Percentiles rank a stretch among this genome's conserved stretches.
phyloP scores from a whole-genome alignment of 495 filamentous ascomycete genomes.

The Xylaria telfairii region DNA sequence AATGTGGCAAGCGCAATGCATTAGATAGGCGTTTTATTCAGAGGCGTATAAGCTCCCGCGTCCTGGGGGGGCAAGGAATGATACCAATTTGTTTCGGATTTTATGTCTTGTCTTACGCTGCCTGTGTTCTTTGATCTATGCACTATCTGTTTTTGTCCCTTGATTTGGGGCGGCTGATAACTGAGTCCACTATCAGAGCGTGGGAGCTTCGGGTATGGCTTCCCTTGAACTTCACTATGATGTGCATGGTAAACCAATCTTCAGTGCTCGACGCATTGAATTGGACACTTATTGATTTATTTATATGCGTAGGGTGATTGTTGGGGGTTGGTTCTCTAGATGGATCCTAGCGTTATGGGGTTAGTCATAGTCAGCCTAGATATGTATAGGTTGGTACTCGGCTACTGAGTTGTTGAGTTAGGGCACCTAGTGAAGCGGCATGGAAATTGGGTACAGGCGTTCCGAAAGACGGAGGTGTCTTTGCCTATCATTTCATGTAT shows the following conservation, averaged over 20 bases:
- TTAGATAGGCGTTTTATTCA: slow-evolving; percentile 39
- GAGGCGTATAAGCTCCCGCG: background rate
- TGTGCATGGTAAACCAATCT: background rate
- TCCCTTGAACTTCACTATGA: background rate
- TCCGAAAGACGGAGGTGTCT: background rate
- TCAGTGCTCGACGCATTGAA: background rate
- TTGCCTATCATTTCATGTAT: too few species aligned
- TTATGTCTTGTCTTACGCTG: background rate
- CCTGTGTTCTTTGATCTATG: background rate
- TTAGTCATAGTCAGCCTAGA: background rate
- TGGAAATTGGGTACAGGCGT: background rate
- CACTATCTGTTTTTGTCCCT: background rate
- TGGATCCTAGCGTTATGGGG: background rate
- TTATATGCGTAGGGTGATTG: too few species aligned
- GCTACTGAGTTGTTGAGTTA: background rate
- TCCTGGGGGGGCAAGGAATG: slow-evolving; percentile 18
- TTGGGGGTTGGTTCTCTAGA: too few species aligned
- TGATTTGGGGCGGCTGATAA: background rate
- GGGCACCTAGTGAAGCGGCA: background rate
- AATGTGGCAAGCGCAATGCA: slow-evolving; percentile 30
- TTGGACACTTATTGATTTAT: background rate
- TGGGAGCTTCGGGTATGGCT: background rate
- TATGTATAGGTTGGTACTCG: too few species aligned
- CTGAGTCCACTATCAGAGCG: background rate
- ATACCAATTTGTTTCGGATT: slow-evolving; percentile 31